Conservation (phyloP, 1,284 basidiomycete genomes). For the Xerocomus nothofagi region DNA sequence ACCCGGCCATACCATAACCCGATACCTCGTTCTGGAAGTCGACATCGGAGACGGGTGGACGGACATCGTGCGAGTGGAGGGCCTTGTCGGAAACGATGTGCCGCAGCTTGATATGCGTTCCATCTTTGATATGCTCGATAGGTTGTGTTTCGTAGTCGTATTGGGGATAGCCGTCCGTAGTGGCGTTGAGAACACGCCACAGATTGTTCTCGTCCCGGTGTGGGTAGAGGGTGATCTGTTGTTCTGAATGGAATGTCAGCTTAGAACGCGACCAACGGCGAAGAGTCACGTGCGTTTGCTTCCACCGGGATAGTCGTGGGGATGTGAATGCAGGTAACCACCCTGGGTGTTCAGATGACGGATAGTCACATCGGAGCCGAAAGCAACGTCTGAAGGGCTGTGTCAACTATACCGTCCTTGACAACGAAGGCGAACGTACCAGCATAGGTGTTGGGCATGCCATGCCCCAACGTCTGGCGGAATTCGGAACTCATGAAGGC, state of each 20-base stretch:
- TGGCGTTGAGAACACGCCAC: slow-evolving; percentile 81
- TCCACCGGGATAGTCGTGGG: slow-evolving; percentile 85
- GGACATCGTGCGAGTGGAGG: slow-evolving; percentile 92
- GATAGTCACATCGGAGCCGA: slow-evolving; percentile 84
- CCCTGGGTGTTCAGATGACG: slow-evolving; percentile 96
- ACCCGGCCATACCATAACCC: slow-evolving; percentile 89
- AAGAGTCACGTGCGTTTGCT: slow-evolving; percentile 65
- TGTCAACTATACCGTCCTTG: slow-evolving; percentile 7
- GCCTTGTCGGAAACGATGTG: slow-evolving; percentile 84
- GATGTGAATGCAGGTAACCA: slow-evolving; percentile 95
- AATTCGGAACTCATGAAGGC: slow-evolving; percentile 99
- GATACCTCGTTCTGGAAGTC: slow-evolving; percentile 99
- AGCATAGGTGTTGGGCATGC: slow-evolving; percentile 91
- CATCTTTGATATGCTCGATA: slow-evolving; percentile 65
- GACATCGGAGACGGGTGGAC: slow-evolving; percentile 95
- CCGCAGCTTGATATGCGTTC: slow-evolving; percentile 78
- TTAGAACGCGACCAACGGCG: neutral
- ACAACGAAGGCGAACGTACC: slow-evolving; percentile 46
- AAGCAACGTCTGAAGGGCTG: slow-evolving; percentile 68
- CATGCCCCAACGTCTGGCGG: slow-evolving; percentile 90
- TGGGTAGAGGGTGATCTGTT: slow-evolving; percentile 98
- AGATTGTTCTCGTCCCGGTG: slow-evolving; percentile 92
- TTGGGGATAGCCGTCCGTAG: slow-evolving; percentile 47
- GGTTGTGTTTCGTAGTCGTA: slow-evolving; percentile 60
- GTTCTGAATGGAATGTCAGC: slow-evolving; percentile 55